Conservation (phyloP, 2,329 filamentous ascomycete genomes). For the Fusarium sp. region DNA sequence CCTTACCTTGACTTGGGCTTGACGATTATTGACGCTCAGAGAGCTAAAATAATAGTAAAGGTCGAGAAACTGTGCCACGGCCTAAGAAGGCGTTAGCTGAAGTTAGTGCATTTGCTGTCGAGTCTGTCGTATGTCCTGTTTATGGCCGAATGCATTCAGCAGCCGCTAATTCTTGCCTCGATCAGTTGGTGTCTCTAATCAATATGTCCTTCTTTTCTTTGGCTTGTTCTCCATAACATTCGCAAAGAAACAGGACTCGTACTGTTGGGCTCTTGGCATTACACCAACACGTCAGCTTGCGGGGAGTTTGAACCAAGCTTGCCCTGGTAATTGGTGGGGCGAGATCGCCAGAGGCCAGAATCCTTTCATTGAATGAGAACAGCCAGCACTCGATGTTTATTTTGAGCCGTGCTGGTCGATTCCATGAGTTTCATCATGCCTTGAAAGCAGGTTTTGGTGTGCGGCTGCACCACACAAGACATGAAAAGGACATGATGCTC, state of each 20-base stretch:
- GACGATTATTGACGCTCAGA: neutral
- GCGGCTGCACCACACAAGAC: neutral
- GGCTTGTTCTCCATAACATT: neutral
- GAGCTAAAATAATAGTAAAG: no score
- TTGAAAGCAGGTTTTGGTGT: conserved; percentile 22
- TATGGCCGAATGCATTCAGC: neutral
- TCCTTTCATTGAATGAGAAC: conserved; percentile 4
- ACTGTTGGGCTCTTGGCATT: conserved; percentile 12
- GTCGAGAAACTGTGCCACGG: neutral
- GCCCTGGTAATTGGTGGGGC: conserved; percentile 19
- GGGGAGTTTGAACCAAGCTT: conserved; percentile 20
- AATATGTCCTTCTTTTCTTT: neutral
- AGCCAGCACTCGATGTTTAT: neutral
- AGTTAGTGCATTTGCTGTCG: conserved; percentile 4
- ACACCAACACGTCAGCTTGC: conserved; percentile 26
- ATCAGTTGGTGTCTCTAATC: neutral
- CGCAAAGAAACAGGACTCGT: neutral
- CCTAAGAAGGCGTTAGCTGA: conserved; percentile 17
- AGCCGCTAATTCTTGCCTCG: neutral
- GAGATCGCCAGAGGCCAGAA: conserved; percentile 17
- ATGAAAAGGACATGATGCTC: neutral
- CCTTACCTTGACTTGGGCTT: neutral
- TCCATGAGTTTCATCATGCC: conserved; percentile 1
- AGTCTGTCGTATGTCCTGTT: neutral
- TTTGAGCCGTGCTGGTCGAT: neutral